phyloP scores from a whole-genome alignment of 1,284 basidiomycete species.

The Cutaneotrichosporon daszewskae region DNA sequence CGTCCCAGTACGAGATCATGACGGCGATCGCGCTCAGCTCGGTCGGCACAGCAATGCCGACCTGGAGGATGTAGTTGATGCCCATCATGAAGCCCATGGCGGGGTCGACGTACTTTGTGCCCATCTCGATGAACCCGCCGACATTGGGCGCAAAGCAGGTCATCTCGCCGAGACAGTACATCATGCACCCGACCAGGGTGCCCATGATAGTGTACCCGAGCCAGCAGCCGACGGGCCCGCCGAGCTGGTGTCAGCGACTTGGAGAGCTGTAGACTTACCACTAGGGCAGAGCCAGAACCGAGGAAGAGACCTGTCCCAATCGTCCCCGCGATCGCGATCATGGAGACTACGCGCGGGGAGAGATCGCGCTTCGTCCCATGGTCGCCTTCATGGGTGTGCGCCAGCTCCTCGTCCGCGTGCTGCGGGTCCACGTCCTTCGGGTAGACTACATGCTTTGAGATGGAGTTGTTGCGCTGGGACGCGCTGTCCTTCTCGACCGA shows the following conservation, averaged over 20 bases:
- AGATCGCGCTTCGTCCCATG: constrained; percentile 6
- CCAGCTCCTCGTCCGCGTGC: constrained; percentile 3
- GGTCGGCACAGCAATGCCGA: constrained; percentile 57
- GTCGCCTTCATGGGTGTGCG: constrained; percentile 1
- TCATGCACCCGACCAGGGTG: constrained; percentile 16
- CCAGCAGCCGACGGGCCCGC: constrained; percentile 49
- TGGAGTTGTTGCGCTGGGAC: too few relatives aligned
- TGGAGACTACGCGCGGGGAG: constrained; percentile 13
- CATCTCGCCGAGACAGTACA: constrained; percentile 15
- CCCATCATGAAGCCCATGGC: constrained; percentile 51
- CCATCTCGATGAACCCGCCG: constrained; percentile 22
- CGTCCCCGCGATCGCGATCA: constrained; percentile 49
- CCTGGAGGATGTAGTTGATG: constrained; percentile 60
- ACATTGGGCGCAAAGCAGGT: too few relatives aligned
- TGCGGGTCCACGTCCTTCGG: too few relatives aligned
- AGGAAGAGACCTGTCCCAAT: constrained; percentile 51
- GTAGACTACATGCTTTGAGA: too few relatives aligned
- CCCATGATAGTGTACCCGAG: constrained; percentile 25
- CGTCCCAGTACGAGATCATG: constrained; percentile 71
- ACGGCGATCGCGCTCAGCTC: constrained; percentile 71
- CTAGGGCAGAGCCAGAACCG: too few relatives aligned
- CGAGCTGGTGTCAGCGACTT: too few relatives aligned
- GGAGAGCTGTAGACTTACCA: too few relatives aligned
- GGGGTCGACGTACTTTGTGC: constrained; percentile 54
- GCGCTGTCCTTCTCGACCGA: too few relatives aligned